These are phyloP conservation scores for Fusarium sp. DNA, from an alignment of 2,329 filamentous ascomycete species.

Conservation along the genomic window DNA sequence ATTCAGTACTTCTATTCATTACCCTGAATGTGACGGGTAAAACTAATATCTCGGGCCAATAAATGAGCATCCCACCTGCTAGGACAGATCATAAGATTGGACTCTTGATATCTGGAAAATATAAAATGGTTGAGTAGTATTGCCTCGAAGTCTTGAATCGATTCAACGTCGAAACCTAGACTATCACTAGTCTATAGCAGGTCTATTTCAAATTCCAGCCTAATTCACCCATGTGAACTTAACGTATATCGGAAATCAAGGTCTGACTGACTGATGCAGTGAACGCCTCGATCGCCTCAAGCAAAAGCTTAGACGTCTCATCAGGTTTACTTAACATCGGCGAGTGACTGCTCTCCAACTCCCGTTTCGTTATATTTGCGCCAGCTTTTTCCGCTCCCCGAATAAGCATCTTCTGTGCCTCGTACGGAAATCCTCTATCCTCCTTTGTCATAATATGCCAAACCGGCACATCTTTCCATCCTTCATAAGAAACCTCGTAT, in stretches of 20 bases:
- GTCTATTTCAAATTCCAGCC: neutral
- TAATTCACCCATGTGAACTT: neutral
- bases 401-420: constrained; percentile 53
- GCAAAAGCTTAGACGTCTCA: constrained; percentile 52
- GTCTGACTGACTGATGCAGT: neutral
- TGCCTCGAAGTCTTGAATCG: neutral
- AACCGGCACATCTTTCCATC: constrained; percentile 59
- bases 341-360: constrained; percentile 60
- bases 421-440: constrained; percentile 54
- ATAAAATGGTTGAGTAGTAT: neutral
- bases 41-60: no score
- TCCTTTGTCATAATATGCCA: constrained; percentile 59
- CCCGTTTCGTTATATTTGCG: constrained; percentile 50
- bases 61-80: no score
- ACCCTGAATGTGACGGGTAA: no score
- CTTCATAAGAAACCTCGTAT: constrained; percentile 56
- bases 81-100: no score
- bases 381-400: constrained; percentile 54
- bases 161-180: neutral
- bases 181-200: neutral
- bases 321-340: constrained; percentile 60
- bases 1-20: no score
- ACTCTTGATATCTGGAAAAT: neutral
- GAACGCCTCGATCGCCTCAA: constrained; percentile 40
- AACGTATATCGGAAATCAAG: neutral